Base-by-base conservation (phyloP, 495 filamentous ascomycete genomes). In the Xylaria sp. region DNA sequence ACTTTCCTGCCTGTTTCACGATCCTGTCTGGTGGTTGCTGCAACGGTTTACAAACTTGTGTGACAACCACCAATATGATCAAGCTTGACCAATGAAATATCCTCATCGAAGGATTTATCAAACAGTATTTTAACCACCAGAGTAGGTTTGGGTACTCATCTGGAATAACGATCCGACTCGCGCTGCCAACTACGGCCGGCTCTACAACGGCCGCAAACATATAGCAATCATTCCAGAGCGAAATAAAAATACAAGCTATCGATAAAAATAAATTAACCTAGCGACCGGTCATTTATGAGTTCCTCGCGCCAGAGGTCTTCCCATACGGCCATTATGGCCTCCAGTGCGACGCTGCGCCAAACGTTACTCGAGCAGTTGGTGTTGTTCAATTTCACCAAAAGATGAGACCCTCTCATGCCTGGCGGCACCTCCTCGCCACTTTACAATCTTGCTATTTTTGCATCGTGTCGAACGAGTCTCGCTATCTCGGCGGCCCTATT, bases 391-490 rank as follows among this genome's bases (percentile, higher is more conserved):
- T 35, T 46, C 61, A 33, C 15, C 15, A 19, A 19, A 17, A 35
- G 35, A 64, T 64, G 41, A 64, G 41, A 64, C 61, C 2, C 26
- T n/a, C 41, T 35, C 40, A 19, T n/a, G 0, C 17, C 29, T 64
- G 14, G 19, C 17, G 43, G 43, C n/a, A 21, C 43, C 26, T 24
- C 61, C n/a, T 48, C 29, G 17, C 26, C 19, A 37, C 21, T 11
- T 5, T 3, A 29, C 5, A 31, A n/a, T 35, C 2, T 26, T 3
- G 6, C 7, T 48, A 9, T 4, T 52, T 33, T 7, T 65, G 1
- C 17, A 52, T 65, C 29, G 40, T 21, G 31, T 65, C 44, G 5
- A 35, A 52, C 44, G 52, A 50, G 24, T 37, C 44, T 65, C 44
- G 62, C 31, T n/a, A 35, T 21, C 15, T 59, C 55, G 17, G 62